These are phyloP conservation scores for Aspergillus awamori DNA, from an alignment of 2,329 filamentous ascomycete species.

Conservation along the genomic window DNA sequence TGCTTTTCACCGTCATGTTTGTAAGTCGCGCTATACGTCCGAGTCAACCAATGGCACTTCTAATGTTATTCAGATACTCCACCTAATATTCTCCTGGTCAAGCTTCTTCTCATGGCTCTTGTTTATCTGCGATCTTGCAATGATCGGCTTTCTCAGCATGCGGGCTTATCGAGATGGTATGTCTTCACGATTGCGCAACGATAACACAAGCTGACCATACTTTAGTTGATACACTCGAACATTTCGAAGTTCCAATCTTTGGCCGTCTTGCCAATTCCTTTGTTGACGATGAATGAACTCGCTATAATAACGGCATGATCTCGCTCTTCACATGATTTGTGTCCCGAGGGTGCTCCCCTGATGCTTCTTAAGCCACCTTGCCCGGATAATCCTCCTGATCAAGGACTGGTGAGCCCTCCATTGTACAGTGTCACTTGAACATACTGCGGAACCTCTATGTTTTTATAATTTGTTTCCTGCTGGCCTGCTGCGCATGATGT, in stretches of 20 bases:
- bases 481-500: neutral
- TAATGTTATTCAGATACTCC: conserved; percentile 64
- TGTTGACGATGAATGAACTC: conserved; percentile 75
- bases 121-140: conserved; percentile 70
- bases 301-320: neutral
- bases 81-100: conserved; percentile 86
- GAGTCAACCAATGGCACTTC: neutral
- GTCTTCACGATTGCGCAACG: conserved; percentile 16
- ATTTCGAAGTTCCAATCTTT: conserved; percentile 86
- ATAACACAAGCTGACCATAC: conserved; percentile 12
- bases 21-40: conserved; percentile 40
- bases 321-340: neutral
- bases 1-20: conserved; percentile 74
- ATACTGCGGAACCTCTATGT: neutral
- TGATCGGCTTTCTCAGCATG: conserved; percentile 76
- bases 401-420: conserved; percentile 1
- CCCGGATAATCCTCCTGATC: neutral
- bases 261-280: conserved; percentile 84
- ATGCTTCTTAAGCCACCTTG: neutral
- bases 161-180: conserved; percentile 84
- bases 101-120: conserved; percentile 81
- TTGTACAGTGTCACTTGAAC: conserved; percentile 9
- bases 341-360: neutral
- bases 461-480: neutral
- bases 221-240: conserved; percentile 62